Evolutionary conservation across 1,284 basidiomycete species (phyloP), one percentile per base, ranked within the genome.

Genomic region (Leccinum ponderosum): DNA sequence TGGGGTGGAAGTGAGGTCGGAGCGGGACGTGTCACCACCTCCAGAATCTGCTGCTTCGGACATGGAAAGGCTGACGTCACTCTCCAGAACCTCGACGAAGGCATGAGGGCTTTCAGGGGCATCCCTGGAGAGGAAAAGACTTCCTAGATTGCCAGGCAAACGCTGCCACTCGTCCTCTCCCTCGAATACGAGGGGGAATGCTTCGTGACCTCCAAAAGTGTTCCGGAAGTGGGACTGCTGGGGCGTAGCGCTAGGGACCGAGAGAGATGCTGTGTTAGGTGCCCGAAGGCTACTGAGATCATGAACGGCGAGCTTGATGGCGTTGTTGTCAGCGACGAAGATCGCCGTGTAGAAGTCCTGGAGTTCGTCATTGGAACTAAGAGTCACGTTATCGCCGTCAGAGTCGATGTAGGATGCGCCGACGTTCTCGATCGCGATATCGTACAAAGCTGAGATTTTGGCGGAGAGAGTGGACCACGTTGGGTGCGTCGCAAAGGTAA

Each of bases 301-400:
- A 66, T 83, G 77, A n/a, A 92, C 84, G 12, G 72, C 75, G 66
- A 92, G 83, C 73, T 84, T 89, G 73, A 87, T 75, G 42, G 75
- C 54, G 15, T 76, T 66, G 6, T 35, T 37, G 6, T 25, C 27
- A 17, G 48, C 22, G n/a, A 22, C 3, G 48, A 27, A 53, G 48
- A 52, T 67, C 69, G 59, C 70, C 55, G 29, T 67, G 71, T 71
- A 61, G 68, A 71, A 58, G 27, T 71, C 65, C 48, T 72, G 70
- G 85, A 89, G 75, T 79, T 90, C 66, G 86, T 86, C 85, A 59
- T 90, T 80, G 4, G 89, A 84, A 73, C 83, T 89, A 62, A 91
- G 78, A 11, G 89, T 91, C 61, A 92, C 83, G 64, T 87, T 83
- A 68, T 92, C 90, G 37, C 83, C 81, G 66, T 91, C 89, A 37